Evolutionary conservation across 345 rosid genomes (phyloP), one percentile per base, ranked within the genome.

Genomic region (Sisymbrium irio): DNA sequence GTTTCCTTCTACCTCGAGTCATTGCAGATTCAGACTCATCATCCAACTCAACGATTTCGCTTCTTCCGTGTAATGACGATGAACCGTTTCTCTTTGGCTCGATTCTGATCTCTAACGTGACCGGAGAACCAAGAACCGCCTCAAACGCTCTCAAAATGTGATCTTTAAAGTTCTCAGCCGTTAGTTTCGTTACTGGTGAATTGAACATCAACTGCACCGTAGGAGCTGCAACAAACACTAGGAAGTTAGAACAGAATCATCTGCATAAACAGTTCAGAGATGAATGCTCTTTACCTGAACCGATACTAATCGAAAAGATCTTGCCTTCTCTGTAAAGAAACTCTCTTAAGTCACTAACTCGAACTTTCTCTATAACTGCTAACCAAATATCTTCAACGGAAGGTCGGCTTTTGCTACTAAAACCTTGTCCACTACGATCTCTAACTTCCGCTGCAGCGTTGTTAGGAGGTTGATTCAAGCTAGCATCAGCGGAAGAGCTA

Each of bases 311-410:
- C 8, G 90, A 89, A 61, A 85, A 77, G 44, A 96, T 85, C 81
- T 81, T 86, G 57, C 98, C 99, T 88, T 96, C 98, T 72, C 76
- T 83, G 62, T 80, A 79, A 58, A 96, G 85, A 73, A 92, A 90
- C 78, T 90, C 94, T 74, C 82, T 86, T 70, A 85, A 54, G 45
- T 81, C 73, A 37, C 80, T 80, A 56, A 70, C 73, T 62, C 77
- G 89, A 72, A 96, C 82, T 15, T 76, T 84, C 66, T 83, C 86
- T 3, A 96, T 83, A 66, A 89, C 97, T 39, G 85, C 88, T 73
- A 86, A 77, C 99, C 99, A 96, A 74, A 96, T 83, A 66, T 92
- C 94, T 74, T 92, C 92, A 65, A 82, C 83, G 44, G 84, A 84
- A 33, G 69, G 81, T 33, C 15, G 83, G 30, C 65, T 82, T 73